phyloP scores from a whole-genome alignment of 2,329 filamentous ascomycete species.

The Sclerotinia nivalis region DNA sequence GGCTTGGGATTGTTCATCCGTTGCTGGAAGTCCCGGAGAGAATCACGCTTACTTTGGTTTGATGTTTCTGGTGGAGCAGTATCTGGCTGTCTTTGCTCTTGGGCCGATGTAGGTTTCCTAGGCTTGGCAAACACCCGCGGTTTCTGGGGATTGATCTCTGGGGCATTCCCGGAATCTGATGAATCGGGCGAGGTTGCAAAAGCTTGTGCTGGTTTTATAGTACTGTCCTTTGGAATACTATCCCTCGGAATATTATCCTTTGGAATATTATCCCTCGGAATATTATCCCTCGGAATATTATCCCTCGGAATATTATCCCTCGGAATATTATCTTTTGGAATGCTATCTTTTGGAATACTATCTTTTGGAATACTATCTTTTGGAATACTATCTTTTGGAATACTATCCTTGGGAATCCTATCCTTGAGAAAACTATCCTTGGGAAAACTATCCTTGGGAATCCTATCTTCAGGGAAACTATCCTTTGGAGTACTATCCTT shows the following conservation, averaged over 20 bases:
- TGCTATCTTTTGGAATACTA: too few species aligned
- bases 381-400: too few species aligned
- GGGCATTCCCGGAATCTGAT: conserved; percentile 25
- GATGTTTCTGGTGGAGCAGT: conserved; percentile 7
- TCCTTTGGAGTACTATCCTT: conserved; percentile 18
- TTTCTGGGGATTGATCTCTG: conserved; percentile 18
- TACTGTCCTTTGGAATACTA: conserved; percentile 5
- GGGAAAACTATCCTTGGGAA: conserved; percentile 17
- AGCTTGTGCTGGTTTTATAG: conserved; percentile 21
- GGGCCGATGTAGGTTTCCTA: conserved; percentile 16
- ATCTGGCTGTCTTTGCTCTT: conserved; percentile 22
- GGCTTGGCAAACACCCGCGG: conserved; percentile 25
- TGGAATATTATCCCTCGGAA: not conserved
- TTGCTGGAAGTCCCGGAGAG: conserved; percentile 25
- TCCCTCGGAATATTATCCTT: not conserved
- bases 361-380: too few species aligned
- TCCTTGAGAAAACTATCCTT: not conserved
- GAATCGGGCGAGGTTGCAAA: conserved; percentile 21
- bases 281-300: conserved; percentile 14
- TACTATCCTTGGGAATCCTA: too few species aligned
- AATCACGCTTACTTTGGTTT: conserved; percentile 33
- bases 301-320: conserved; percentile 16
- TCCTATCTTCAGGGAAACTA: conserved; percentile 20
- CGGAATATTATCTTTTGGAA: not conserved
- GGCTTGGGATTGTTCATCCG: conserved; percentile 29